Conservation (phyloP, 179 eudicot species). For the Vitellaria paradoxa region DNA sequence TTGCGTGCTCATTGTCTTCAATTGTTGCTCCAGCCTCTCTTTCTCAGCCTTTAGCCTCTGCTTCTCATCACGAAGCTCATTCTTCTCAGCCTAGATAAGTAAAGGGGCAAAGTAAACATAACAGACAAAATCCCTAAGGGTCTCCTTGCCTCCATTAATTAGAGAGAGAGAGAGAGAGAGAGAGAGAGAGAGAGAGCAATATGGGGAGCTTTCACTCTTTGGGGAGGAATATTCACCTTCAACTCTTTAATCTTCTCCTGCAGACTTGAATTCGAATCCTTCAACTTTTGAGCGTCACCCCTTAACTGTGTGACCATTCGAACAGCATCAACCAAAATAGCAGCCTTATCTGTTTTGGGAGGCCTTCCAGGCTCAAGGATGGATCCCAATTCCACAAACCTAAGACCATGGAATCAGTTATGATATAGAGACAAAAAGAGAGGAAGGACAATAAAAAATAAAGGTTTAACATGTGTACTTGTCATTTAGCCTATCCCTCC, state of each 20-base stretch:
- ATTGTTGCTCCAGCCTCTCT: constrained; percentile 77
- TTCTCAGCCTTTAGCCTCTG: constrained; percentile 78
- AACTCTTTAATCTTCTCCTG: constrained; percentile 84
- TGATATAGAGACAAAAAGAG: not conserved
- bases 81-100: constrained; percentile 61
- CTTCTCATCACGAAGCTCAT: constrained; percentile 86
- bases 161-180: not conserved
- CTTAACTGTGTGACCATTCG: constrained; percentile 78
- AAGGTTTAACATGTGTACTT: constrained; percentile 40
- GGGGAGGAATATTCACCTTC: constrained; percentile 35
- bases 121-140: not conserved
- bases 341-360: constrained; percentile 83
- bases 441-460: not conserved
- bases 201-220: not conserved
- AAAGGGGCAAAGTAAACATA: not conserved
- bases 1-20: constrained; percentile 54
- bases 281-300: constrained; percentile 83
- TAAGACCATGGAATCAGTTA: constrained; percentile 14
- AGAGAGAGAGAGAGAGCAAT: not conserved
- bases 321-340: constrained; percentile 81
- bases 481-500: constrained; percentile 94
- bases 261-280: constrained; percentile 70
- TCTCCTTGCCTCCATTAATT: not conserved
- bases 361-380: constrained; percentile 87
- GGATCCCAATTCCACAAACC: constrained; percentile 78